Conservation (phyloP, 768 basidiomycete genomes). For the Mycena venus region DNA sequence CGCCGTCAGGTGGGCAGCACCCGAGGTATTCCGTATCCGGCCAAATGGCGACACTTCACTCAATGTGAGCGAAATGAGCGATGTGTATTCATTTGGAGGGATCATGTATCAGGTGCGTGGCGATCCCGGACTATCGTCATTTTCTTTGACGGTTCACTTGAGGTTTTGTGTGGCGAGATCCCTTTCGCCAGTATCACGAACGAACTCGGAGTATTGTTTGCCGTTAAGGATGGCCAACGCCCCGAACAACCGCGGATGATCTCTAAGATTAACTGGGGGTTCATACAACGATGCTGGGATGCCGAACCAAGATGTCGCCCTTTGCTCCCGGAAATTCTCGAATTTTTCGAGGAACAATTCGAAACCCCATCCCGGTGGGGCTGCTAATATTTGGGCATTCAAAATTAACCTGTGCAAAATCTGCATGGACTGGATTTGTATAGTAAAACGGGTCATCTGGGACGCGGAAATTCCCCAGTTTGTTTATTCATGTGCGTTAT, state of each 20-base stretch:
- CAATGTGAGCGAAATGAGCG: slow-evolving; percentile 2
- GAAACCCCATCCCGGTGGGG: not conserved
- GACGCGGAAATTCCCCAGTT: no score
- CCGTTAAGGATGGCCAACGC: not conserved
- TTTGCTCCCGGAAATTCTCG: not conserved
- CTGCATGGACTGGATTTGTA: no score
- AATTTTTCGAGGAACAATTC: not conserved
- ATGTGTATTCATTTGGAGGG: slow-evolving; percentile 14
- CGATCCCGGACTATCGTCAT: not conserved
- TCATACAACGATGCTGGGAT: slow-evolving; percentile 4
- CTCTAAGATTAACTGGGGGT: not conserved
- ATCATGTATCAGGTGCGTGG: slow-evolving; percentile 6
- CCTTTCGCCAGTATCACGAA: not conserved
- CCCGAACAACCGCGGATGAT: not conserved
- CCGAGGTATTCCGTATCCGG: not conserved
- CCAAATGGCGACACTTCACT: not conserved
- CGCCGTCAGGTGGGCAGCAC: slow-evolving; percentile 13
- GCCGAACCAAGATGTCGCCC: not conserved
- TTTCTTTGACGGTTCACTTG: not conserved
- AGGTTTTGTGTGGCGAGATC: slow-evolving; percentile 1
- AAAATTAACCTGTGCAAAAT: no score
- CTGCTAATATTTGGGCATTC: no score
- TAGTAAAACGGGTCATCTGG: no score
- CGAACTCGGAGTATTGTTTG: not conserved
- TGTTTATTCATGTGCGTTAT: no score